phyloP scores from a whole-genome alignment of 2,329 filamentous ascomycete genomes.

The Arthrinium phaeospermum region DNA sequence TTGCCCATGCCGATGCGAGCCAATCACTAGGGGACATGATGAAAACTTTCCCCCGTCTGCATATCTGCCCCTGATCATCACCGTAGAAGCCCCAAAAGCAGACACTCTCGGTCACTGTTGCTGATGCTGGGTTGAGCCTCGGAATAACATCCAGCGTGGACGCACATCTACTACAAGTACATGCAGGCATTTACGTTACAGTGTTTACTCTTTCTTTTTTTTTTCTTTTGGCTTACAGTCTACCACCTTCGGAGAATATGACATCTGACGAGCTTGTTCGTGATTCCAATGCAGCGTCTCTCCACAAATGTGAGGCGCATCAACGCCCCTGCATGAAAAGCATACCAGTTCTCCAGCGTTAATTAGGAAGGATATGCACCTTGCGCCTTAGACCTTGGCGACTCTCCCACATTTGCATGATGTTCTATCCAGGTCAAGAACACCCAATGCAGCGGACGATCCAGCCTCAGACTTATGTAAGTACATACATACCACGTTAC shows the following conservation, averaged over 20 bases:
- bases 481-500: neutral
- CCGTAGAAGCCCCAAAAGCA: neutral
- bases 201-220: neutral
- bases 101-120: neutral
- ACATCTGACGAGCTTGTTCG: constrained; percentile 6
- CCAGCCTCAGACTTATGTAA: neutral
- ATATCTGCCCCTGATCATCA: constrained; percentile 12
- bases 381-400: neutral
- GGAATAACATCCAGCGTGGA: neutral
- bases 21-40: neutral
- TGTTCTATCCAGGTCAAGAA: neutral
- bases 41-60: neutral
- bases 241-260: neutral
- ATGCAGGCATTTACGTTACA: neutral
- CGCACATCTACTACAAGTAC: neutral
- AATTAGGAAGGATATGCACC: neutral
- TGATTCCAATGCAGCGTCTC: neutral
- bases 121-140: neutral
- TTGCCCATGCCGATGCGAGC: neutral
- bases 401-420: neutral
- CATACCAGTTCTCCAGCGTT: neutral
- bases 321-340: constrained; percentile 13
- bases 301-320: constrained; percentile 14
- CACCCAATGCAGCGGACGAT: neutral
- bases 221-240: neutral